Evolutionary conservation across 2,329 filamentous ascomycete genomes (phyloP), one percentile per base, ranked within the genome.

Genomic region (Aspergillus fructus): DNA sequence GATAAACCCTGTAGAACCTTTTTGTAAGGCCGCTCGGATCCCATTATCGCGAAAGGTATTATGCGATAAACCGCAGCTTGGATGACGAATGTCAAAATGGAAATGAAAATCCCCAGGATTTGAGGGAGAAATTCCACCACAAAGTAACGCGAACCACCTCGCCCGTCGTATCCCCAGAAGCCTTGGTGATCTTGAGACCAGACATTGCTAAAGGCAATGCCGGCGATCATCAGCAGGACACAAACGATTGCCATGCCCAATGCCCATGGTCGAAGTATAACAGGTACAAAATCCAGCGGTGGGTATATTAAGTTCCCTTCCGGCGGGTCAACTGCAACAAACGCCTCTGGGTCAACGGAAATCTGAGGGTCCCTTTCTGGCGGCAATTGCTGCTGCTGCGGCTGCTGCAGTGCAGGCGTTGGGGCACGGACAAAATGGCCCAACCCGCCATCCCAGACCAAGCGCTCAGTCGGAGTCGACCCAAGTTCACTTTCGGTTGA

Each of bases 121-220:
- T 92, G 91, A 2, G 93, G 93, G 1, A 97, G 77, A 62, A 96
- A 90, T 60, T 91, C 85, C 72, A 96, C 94, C 47, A 96, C 74
- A 71, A 97, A 96, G 74, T 96, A 96, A 62, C 87, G 82, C 8
- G 81, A 82, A 49, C 88, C 88, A 59, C 89, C 89, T 56, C 91
- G 88, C 30, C 81, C 82, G 34, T 78, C 77, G 70, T 93, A 96
- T 3, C 81, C 74, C 68, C 84, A 86, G 12, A 97, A 76, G 0
- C 91, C 91, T 9, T 80, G 73, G 62, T 87, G 80, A 5, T 75
- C 71, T 39, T 80, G 74, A 11, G 89, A 90, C 76, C 85, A 91
- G 37, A 89, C 76, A 56, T 89, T 90, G 62, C 85, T 86, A 70
- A 93, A 88, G 24, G 91, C 81, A 50, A 96, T 81, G 7, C 81